Evolutionary conservation across 352 stramenopile species (phyloP).

Genomic region (Pythium scleroteichum): DNA sequence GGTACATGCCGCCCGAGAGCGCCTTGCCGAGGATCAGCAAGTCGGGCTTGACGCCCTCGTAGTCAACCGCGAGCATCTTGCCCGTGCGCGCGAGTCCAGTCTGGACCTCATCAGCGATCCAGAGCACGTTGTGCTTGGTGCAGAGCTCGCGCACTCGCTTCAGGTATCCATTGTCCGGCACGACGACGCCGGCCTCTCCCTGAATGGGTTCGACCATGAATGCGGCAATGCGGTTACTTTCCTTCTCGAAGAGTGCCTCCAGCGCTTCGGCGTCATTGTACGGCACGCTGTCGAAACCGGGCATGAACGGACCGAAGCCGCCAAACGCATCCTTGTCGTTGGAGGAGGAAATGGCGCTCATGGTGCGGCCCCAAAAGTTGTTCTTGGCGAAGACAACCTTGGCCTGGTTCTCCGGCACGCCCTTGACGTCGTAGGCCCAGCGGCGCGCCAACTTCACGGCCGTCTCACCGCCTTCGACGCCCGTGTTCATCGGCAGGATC

Average conservation of each 20-base stretch:
- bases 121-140: conserved; percentile 98
- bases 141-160: conserved; percentile 89
- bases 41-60: conserved; percentile 97
- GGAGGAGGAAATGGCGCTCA: conserved; percentile 96
- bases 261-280: conserved; percentile 95
- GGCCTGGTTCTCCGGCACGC: conserved; percentile 89
- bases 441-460: conserved; percentile 96
- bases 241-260: conserved; percentile 72
- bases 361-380: conserved; percentile 99
- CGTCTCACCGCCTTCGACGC: conserved; percentile 98
- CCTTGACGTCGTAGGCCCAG: conserved; percentile 98
- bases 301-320: conserved; percentile 98
- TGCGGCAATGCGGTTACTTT: conserved; percentile 92
- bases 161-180: conserved; percentile 97
- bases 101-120: conserved; percentile 99
- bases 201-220: conserved; percentile 99
- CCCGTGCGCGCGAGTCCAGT: conserved; percentile 96
- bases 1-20: conserved; percentile 96
- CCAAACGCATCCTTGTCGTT: conserved; percentile 88
- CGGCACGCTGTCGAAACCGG: conserved; percentile 90
- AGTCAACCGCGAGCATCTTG: conserved; percentile 95
- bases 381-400: conserved; percentile 96
- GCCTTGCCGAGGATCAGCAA: conserved; percentile 97
- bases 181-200: conserved; percentile 97
- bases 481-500: conserved; percentile 99